Evolutionary conservation across 352 stramenopile species (phyloP), one percentile per base, ranked within the genome.

Genomic region (Pythium oligandrum): DNA sequence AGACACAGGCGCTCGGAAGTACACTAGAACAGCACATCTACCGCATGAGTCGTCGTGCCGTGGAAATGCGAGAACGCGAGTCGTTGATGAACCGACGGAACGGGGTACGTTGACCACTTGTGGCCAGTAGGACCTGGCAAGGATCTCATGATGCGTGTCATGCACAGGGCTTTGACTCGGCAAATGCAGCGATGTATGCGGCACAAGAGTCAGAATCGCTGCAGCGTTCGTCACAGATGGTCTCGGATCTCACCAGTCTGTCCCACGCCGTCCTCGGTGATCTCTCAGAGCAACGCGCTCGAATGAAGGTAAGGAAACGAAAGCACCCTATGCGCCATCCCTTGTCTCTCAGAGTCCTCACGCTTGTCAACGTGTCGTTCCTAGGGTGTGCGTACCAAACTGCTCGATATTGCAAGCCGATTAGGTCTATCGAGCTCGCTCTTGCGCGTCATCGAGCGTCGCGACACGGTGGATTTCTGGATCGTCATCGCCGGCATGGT

Each of bases 401-500:
- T 90, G 43, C 55, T 92, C 31, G 84, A 93, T 49, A 87, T 94
- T 44, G 79, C 83, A n/a, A 93, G 90, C 64, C 67, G 77, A 50
- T 69, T 95, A 35, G 85, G 85, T 2, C 66, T 95, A 26, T 93
- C 83, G 3, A 91, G 79, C 40, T 92, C 81, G 43, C 57, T 95
- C 37, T 58, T 95, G 57, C 80, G 83, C 7, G 73, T 92, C 34
- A 92, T 95, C 40, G 85, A 93, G 55, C 63, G 82, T 32, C 74
- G 84, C 52, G 84, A 94, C 51, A 86, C 78, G 2, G 76, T 90
- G 33, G 84, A 93, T 53, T 88, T 86, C 40, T 93, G 81, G 84
- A 91, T 94, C 51, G 84, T 94, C 2, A 66, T 89, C 34, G 79
- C 61, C 7, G 85, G 85, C 9, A 95, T 95, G 79, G 31, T 90